Percentiles rank a stretch among this genome's conserved stretches.
These are phyloP conservation scores for Globisporangium takayamanum DNA, from an alignment of 352 stramenopile genomes.

Conservation along the genomic window DNA sequence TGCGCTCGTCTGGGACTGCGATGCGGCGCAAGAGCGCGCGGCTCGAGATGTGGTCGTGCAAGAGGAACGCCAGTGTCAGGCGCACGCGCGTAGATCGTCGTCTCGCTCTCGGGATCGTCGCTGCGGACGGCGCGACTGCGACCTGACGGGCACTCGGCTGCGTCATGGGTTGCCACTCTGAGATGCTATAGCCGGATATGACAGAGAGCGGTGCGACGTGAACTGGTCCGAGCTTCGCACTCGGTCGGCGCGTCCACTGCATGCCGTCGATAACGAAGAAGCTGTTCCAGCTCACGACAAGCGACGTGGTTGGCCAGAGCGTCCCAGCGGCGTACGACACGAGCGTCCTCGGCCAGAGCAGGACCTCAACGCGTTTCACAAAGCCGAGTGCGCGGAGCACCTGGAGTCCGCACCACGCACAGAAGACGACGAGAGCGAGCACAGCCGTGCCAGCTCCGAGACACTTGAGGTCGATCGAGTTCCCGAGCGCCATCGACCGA, in stretches of 20 bases:
- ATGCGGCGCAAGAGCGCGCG: background rate
- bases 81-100: background rate
- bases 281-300: slow-evolving; percentile 14
- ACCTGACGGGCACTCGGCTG: background rate
- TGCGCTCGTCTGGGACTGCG: background rate
- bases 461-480: slow-evolving; percentile 12
- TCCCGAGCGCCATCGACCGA: background rate
- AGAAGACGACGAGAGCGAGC: background rate
- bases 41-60: slow-evolving; percentile 4
- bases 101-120: background rate
- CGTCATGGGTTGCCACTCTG: background rate
- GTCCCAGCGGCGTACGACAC: slow-evolving; percentile 14
- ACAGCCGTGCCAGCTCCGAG: background rate
- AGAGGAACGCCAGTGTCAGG: slow-evolving; percentile 3
- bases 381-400: background rate
- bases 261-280: slow-evolving; percentile 3
- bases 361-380: slow-evolving; percentile 4
- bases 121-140: background rate
- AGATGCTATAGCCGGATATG: background rate
- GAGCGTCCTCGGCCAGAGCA: slow-evolving; percentile 7
- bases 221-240: background rate
- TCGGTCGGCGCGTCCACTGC: background rate
- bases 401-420: background rate
- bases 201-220: slow-evolving; percentile 1
- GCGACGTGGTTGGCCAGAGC: slow-evolving; percentile 10